A percentile compares a stretch with the other conserved stretches of the same genome.
Evolutionary conservation across 2,329 filamentous ascomycete genomes (phyloP).

Genomic region (Chrysoporthe cubensis): DNA sequence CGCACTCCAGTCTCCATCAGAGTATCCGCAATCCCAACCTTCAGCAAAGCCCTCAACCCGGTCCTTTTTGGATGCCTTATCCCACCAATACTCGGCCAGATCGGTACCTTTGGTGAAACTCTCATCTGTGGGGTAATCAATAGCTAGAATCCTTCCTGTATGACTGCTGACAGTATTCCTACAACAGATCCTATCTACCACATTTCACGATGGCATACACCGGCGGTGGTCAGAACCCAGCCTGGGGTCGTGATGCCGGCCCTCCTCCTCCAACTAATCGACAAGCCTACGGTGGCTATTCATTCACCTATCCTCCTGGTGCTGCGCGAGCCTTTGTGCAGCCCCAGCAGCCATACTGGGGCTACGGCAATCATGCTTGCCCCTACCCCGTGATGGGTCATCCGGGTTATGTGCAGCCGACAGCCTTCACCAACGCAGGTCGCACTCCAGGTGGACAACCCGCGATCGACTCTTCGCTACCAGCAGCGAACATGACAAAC

Average conservation of each 20-base stretch:
- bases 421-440: conserved; percentile 35
- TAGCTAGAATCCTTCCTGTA: background rate
- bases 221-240: conserved; percentile 17
- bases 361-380: background rate
- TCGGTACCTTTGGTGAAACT: background rate
- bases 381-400: conserved; percentile 6
- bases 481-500: conserved; percentile 60
- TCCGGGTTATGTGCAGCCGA: conserved; percentile 19
- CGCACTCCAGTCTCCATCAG: background rate
- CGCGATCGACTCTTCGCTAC: conserved; percentile 48
- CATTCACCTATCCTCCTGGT: background rate
- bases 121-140: background rate
- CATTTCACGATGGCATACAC: conserved; percentile 5
- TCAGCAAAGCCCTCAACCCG: background rate
- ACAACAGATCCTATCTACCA: background rate
- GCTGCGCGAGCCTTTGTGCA: background rate
- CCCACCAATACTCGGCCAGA: background rate
- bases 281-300: background rate
- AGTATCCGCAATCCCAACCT: background rate
- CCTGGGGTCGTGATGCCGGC: conserved; percentile 19
- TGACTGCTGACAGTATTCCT: background rate
- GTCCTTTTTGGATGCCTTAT: conserved; percentile 1
- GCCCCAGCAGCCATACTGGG: background rate
- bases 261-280: conserved; percentile 9
- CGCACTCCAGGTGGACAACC: conserved; percentile 50